Conservation (phyloP, 768 basidiomycete genomes). For the Russula foetens region DNA sequence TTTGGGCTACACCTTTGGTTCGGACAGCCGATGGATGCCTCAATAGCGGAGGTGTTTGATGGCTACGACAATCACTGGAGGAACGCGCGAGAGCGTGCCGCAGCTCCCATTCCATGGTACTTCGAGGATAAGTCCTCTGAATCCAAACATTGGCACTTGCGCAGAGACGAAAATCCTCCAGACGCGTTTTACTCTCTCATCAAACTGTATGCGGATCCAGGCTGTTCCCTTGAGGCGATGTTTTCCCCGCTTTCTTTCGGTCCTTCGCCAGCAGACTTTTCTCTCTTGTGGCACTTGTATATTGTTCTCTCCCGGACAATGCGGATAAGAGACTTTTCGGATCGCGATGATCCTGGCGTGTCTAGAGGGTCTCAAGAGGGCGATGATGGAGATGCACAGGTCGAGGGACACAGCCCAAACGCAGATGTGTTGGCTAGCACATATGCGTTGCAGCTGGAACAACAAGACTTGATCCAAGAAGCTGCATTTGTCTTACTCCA, state of each 20-base stretch:
- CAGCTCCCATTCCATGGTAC: slow-evolving; percentile 56
- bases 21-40: slow-evolving; percentile 57
- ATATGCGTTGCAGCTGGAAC: slow-evolving; percentile 85
- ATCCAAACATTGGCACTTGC: slow-evolving; percentile 35
- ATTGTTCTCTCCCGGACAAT: slow-evolving; percentile 79
- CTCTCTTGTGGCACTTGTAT: slow-evolving; percentile 90
- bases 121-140: slow-evolving; percentile 26
- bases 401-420: slow-evolving; percentile 72
- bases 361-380: slow-evolving; percentile 30
- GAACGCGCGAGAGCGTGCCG: slow-evolving; percentile 33
- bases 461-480: slow-evolving; percentile 71
- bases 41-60: slow-evolving; percentile 61
- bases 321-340: slow-evolving; percentile 80
- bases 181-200: slow-evolving; percentile 83
- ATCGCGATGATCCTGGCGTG: slow-evolving; percentile 48
- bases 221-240: slow-evolving; percentile 57
- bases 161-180: slow-evolving; percentile 34
- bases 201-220: slow-evolving; percentile 64
- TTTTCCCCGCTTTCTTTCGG: slow-evolving; percentile 70
- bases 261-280: slow-evolving; percentile 67
- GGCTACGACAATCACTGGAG: slow-evolving; percentile 44
- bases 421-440: slow-evolving; percentile 77
- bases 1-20: slow-evolving; percentile 93
- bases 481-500: slow-evolving; percentile 87
- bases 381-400: slow-evolving; percentile 37